A percentile compares a stretch with the other conserved stretches of the same genome.
phyloP scores from a whole-genome alignment of 83 land plant genomes.

The Picea abies region DNA sequence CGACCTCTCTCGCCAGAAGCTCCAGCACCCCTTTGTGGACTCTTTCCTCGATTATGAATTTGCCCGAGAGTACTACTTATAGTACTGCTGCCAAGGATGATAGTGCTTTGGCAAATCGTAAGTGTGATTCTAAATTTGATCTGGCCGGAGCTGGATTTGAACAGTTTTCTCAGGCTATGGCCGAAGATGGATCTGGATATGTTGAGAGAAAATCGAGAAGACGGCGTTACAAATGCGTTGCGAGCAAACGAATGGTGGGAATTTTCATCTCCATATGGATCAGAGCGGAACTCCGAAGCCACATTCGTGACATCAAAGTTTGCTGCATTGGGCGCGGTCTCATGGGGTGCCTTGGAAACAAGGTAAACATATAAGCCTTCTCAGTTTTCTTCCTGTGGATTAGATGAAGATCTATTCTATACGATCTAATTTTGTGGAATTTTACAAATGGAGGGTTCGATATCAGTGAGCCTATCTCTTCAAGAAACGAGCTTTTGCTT shows the following conservation, averaged over 20 bases:
- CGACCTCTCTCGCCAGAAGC: background rate
- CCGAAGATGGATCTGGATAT: too few relatives aligned
- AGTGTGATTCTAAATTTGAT: constrained; percentile 12
- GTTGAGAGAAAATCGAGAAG: background rate
- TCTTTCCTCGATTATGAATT: too few relatives aligned
- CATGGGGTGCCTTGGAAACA: constrained; percentile 77
- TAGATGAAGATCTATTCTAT: too few relatives aligned
- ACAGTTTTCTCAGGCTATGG: too few relatives aligned
- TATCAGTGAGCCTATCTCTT: constrained; percentile 64
- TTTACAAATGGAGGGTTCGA: constrained; percentile 53
- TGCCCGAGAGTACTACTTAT: too few relatives aligned
- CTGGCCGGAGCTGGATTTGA: too few relatives aligned
- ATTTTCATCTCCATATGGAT: constrained; percentile 72
- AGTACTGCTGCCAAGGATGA: constrained; percentile 18
- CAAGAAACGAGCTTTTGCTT: constrained; percentile 70
- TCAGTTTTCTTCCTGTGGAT: too few relatives aligned
- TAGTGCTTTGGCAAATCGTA: constrained; percentile 1
- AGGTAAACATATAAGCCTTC: constrained; percentile 38
- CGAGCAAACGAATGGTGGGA: constrained; percentile 93
- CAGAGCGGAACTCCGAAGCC: constrained; percentile 38
- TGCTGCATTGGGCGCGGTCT: constrained; percentile 80
- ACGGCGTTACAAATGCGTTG: constrained; percentile 28
- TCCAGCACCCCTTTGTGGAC: background rate
- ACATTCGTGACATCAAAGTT: constrained; percentile 50
- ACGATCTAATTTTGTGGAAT: too few relatives aligned